Conservation (phyloP, 129 eudicot genomes). For the Lactuca saligna region DNA sequence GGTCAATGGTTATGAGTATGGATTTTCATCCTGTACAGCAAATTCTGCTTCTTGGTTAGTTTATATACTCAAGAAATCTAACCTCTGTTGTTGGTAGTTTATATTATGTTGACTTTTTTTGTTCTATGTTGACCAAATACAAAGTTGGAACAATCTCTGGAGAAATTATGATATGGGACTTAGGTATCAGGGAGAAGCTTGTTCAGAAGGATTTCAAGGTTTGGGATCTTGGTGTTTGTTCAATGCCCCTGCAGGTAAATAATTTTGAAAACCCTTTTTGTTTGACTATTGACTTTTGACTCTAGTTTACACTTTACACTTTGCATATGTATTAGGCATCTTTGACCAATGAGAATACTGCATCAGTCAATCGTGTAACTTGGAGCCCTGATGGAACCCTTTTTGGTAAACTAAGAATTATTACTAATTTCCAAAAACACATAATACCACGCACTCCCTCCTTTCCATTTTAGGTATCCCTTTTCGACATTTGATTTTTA, state of each 20-base stretch:
- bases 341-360: conserved; percentile 59
- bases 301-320: conserved; percentile 8
- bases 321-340: conserved; percentile 46
- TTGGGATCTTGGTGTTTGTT: conserved; percentile 61
- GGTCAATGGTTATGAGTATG: conserved; percentile 71
- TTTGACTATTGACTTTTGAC: neutral
- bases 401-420: conserved; percentile 48
- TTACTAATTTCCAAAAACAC: neutral
- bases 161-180: conserved; percentile 71
- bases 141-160: conserved; percentile 76
- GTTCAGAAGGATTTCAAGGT: conserved; percentile 69
- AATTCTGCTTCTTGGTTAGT: conserved; percentile 76
- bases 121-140: conserved; percentile 14
- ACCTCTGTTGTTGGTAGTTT: conserved; percentile 3
- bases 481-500: conserved; percentile 13
- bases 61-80: conserved; percentile 9
- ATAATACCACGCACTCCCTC: neutral
- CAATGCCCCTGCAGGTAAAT: conserved; percentile 68
- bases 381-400: conserved; percentile 87
- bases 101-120: conserved; percentile 7
- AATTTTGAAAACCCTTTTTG: conserved; percentile 6
- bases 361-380: conserved; percentile 69
- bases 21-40: conserved; percentile 86
- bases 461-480: conserved; percentile 14
- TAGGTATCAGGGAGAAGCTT: conserved; percentile 65